Conservation (phyloP, 129 eudicot species). For the Escallonia rubra region DNA sequence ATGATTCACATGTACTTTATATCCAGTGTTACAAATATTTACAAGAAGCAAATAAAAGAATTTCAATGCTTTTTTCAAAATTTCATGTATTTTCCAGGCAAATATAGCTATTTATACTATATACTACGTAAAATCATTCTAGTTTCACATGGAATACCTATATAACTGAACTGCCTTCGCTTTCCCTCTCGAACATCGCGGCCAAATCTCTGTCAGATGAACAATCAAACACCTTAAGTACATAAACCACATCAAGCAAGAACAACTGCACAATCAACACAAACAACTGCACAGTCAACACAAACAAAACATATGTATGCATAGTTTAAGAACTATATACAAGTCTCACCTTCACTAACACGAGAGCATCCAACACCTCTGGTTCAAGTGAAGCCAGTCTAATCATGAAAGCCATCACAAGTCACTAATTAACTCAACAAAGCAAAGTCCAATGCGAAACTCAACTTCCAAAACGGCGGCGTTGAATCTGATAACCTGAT, state of each 20-base stretch:
- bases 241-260: conserved; percentile 10
- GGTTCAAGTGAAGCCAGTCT: conserved; percentile 71
- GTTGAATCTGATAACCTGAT: conserved; percentile 36
- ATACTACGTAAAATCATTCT: too few relatives aligned
- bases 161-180: conserved; percentile 84
- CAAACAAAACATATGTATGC: not conserved
- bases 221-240: conserved; percentile 25
- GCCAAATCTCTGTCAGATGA: conserved; percentile 64
- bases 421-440: not conserved
- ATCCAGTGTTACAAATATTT: too few relatives aligned
- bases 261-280: not conserved
- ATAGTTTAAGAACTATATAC: not conserved
- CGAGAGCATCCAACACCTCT: conserved; percentile 74
- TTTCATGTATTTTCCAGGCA: not conserved
- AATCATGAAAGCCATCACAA: conserved; percentile 1
- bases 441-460: too few relatives aligned
- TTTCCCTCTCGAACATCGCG: conserved; percentile 95
- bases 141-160: conserved; percentile 38
- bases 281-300: not conserved
- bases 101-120: too few relatives aligned
- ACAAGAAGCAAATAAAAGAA: too few relatives aligned
- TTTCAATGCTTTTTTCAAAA: not conserved
- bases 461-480: too few relatives aligned
- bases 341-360: conserved; percentile 74
- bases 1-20: too few relatives aligned